Evolutionary conservation across 768 basidiomycete species (phyloP).

Genomic region (Rubroboletus pulcherrimus): DNA sequence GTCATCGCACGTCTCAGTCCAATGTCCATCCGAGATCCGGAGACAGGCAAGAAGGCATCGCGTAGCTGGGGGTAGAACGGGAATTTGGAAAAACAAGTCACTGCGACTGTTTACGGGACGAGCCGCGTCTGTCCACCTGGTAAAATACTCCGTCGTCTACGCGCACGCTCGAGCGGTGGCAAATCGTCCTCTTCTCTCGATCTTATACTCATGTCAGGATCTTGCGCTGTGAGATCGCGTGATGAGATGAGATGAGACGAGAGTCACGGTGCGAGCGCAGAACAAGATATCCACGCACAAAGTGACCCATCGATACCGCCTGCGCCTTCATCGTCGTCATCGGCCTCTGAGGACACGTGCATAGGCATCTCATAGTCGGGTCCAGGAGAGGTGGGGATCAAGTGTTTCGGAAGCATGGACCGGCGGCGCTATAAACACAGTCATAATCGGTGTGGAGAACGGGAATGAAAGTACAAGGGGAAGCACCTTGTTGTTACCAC

Average conservation of each 20-base stretch:
- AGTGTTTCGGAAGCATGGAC: constrained; percentile 65
- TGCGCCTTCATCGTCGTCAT: constrained; percentile 31
- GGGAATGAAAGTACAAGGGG: neutral
- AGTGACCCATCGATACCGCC: constrained; percentile 20
- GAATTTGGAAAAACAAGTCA: neutral
- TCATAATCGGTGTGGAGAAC: neutral
- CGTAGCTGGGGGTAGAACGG: too few species aligned
- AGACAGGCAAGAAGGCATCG: neutral
- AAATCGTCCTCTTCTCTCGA: constrained; percentile 52
- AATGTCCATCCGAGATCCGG: neutral
- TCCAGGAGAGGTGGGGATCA: constrained; percentile 34
- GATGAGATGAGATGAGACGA: constrained; percentile 13
- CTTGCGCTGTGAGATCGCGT: constrained; percentile 13
- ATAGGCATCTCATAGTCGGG: constrained; percentile 5
- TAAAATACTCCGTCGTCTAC: constrained; percentile 44
- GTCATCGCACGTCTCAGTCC: neutral
- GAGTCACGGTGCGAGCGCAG: neutral
- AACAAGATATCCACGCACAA: constrained; percentile 16
- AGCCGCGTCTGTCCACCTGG: constrained; percentile 31
- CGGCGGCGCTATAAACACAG: constrained; percentile 56
- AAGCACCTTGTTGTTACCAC: constrained; percentile 59
- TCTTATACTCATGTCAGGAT: constrained; percentile 23
- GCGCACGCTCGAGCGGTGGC: constrained; percentile 67
- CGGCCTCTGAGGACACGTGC: constrained; percentile 25
- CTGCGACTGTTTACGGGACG: constrained; percentile 3